These are phyloP conservation scores for Fusarium papillatum DNA, from an alignment of 2,329 filamentous ascomycete genomes.

Conservation along the genomic window DNA sequence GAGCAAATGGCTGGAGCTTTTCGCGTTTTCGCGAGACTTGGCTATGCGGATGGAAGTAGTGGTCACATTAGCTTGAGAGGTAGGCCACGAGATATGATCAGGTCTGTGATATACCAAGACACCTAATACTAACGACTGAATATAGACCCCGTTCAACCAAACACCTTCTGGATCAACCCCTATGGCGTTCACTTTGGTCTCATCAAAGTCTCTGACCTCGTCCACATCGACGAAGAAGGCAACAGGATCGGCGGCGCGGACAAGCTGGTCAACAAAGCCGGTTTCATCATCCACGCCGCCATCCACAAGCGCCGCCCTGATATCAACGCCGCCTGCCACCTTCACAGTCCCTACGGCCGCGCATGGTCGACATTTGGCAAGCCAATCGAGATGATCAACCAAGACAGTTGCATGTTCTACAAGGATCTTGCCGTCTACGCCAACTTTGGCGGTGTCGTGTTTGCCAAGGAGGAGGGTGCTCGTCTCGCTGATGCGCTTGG, in stretches of 20 bases:
- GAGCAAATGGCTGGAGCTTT: constrained; percentile 60
- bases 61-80: constrained; percentile 59
- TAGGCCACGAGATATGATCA: too few relatives aligned
- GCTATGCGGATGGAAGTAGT: constrained; percentile 59
- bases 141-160: constrained; percentile 48
- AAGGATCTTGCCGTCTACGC: constrained; percentile 73
- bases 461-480: constrained; percentile 73
- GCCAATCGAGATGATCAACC: constrained; percentile 77
- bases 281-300: constrained; percentile 77
- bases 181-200: constrained; percentile 75
- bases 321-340: constrained; percentile 76
- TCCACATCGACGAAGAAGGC: constrained; percentile 71
- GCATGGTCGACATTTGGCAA: constrained; percentile 75
- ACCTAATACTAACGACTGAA: constrained; percentile 25
- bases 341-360: constrained; percentile 73
- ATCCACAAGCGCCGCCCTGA: constrained; percentile 74
- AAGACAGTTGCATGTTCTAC: constrained; percentile 75
- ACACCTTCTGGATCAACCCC: constrained; percentile 65
- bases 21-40: constrained; percentile 60
- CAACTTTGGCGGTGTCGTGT: constrained; percentile 61
- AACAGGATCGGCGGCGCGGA: constrained; percentile 72
- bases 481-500: constrained; percentile 74
- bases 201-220: constrained; percentile 75
- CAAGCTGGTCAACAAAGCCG: constrained; percentile 74
- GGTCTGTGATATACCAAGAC: not conserved